A percentile compares a stretch with the other conserved stretches of the same genome.
Conservation (phyloP, 129 eudicot species). For the Saposhnikovia divaricata region DNA sequence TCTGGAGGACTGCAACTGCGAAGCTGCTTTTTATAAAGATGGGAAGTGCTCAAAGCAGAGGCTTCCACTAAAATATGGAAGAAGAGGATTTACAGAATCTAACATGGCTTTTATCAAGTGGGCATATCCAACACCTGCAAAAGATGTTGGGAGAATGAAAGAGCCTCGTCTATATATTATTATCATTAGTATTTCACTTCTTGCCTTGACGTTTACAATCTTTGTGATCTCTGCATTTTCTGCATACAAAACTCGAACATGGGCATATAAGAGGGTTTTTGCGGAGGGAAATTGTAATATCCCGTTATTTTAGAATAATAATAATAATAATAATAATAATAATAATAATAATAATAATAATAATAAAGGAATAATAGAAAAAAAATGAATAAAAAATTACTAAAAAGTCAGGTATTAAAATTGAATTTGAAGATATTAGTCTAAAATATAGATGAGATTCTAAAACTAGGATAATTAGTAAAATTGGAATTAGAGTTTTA, state of each 20-base stretch:
- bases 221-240: neutral
- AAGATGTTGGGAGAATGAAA: neutral
- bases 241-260: neutral
- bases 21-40: constrained; percentile 7
- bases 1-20: constrained; percentile 19
- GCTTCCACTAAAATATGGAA: constrained; percentile 18
- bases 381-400: too few relatives aligned
- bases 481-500: too few relatives aligned
- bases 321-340: too few relatives aligned
- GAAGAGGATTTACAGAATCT: neutral
- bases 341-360: too few relatives aligned
- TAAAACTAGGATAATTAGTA: too few relatives aligned
- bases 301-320: too few relatives aligned
- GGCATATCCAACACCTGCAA: neutral
- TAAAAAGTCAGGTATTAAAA: too few relatives aligned
- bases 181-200: neutral
- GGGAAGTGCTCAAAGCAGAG: constrained; percentile 11
- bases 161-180: neutral
- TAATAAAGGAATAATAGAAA: too few relatives aligned
- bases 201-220: neutral
- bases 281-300: too few relatives aligned
- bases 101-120: constrained; percentile 17
- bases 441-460: too few relatives aligned
- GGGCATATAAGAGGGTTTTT: constrained; percentile 5
- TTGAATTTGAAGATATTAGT: too few relatives aligned